phyloP scores from a whole-genome alignment of 192 early-diverging fungal species.

The Linnemannia schmuckeri region DNA sequence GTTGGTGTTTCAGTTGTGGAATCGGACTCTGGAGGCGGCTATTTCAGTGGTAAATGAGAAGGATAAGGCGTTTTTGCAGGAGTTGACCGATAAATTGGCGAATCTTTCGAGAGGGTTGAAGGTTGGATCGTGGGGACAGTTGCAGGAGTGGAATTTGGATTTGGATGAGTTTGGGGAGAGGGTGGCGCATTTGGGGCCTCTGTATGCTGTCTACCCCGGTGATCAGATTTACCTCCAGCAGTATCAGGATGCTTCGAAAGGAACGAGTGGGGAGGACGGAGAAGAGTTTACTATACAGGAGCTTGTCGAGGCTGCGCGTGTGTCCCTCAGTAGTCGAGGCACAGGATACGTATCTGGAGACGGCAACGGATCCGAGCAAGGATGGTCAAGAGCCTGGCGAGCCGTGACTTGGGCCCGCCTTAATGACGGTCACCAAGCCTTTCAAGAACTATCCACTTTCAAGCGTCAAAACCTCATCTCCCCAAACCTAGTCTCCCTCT shows the following conservation, averaged over 20 bases:
- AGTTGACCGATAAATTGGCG: not conserved
- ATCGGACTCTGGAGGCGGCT: slow-evolving; percentile 14
- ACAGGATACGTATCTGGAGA: not conserved
- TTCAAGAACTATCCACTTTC: not conserved
- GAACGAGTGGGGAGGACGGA: too few species aligned
- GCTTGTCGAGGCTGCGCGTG: not conserved
- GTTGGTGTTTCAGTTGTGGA: slow-evolving; percentile 23
- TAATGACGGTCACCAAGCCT: not conserved
- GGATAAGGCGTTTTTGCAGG: slow-evolving; percentile 21
- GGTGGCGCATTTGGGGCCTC: slow-evolving; percentile 12
- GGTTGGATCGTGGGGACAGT: slow-evolving; percentile 25
- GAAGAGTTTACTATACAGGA: not conserved
- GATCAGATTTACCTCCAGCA: slow-evolving; percentile 3
- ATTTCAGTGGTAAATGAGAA: not conserved
- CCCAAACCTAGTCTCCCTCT: not conserved
- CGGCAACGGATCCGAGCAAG: not conserved
- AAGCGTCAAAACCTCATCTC: not conserved
- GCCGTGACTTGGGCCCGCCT: slow-evolving; percentile 13
- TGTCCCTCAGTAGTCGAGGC: not conserved
- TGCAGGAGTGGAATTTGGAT: slow-evolving; percentile 39
- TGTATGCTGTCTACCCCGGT: slow-evolving; percentile 28
- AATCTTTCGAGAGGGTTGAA: slow-evolving; percentile 17
- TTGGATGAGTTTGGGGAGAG: slow-evolving; percentile 14
- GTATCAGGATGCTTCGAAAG: not conserved
- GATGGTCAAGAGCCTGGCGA: slow-evolving; percentile 18